Conservation (phyloP, 2,329 filamentous ascomycete genomes). For the Phialophora macrospora region DNA sequence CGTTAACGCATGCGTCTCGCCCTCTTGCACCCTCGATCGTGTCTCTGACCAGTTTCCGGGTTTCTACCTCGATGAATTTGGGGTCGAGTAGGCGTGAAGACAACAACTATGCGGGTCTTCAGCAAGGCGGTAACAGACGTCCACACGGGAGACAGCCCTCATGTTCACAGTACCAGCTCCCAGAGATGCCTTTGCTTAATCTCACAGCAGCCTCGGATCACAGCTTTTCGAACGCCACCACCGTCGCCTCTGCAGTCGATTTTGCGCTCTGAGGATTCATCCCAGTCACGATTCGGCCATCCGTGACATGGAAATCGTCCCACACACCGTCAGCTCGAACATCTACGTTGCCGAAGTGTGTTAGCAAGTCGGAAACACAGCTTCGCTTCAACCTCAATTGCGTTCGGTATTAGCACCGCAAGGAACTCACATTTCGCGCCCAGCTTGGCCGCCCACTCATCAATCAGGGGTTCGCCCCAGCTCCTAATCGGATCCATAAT, state of each 20-base stretch:
- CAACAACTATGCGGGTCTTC: neutral
- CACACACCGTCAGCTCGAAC: conserved; percentile 42
- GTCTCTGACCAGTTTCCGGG: no score
- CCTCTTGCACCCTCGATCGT: no score
- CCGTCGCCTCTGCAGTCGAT: conserved; percentile 48
- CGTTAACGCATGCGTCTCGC: no score
- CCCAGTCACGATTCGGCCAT: conserved; percentile 51
- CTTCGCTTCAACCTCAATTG: neutral
- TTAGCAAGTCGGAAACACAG: conserved; percentile 4
- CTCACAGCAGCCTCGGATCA: conserved; percentile 25
- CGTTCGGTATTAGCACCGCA: no score
- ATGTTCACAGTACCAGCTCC: neutral
- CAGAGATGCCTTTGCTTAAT: neutral
- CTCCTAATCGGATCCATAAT: conserved; percentile 43
- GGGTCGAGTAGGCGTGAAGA: neutral
- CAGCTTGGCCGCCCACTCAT: conserved; percentile 43
- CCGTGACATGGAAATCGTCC: conserved; percentile 44
- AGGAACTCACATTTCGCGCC: conserved; percentile 44
- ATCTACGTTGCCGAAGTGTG: conserved; percentile 28
- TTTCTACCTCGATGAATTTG: no score
- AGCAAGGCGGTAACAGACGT: neutral
- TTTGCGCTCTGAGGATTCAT: conserved; percentile 51
- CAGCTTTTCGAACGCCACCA: conserved; percentile 48
- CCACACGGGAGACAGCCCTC: neutral
- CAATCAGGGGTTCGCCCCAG: conserved; percentile 45